Conservation (phyloP, 345 rosid genomes). For the Noccaea bulbosa region DNA sequence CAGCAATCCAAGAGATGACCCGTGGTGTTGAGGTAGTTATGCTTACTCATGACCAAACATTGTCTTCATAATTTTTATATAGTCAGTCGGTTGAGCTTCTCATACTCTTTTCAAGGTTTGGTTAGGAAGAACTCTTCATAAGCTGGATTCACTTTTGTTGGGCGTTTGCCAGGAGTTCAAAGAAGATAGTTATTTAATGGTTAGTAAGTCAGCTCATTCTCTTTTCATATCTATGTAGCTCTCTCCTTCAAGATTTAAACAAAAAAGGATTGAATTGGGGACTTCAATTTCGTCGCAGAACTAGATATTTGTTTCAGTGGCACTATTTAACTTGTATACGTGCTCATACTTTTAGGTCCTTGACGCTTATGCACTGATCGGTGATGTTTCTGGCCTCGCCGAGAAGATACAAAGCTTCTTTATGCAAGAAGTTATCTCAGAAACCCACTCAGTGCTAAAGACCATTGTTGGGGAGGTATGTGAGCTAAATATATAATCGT, state of each 20-base stretch:
- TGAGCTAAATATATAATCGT: conserved; percentile 23
- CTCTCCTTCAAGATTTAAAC: conserved; percentile 19
- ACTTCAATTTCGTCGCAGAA: conserved; percentile 8
- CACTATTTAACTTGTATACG: conserved; percentile 27
- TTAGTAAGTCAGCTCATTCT: conserved; percentile 50
- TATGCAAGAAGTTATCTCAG: conserved; percentile 97
- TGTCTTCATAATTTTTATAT: conserved; percentile 12
- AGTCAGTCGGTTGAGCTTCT: conserved; percentile 27
- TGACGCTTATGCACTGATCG: conserved; percentile 98
- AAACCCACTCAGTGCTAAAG: conserved; percentile 82
- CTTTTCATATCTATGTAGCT: conserved; percentile 25
- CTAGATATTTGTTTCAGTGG: conserved; percentile 12
- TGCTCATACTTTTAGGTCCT: conserved; percentile 65
- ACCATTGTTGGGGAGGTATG: conserved; percentile 78
- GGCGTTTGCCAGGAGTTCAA: conserved; percentile 96
- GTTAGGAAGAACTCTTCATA: conserved; percentile 96
- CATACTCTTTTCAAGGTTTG: conserved; percentile 68
- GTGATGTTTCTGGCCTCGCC: conserved; percentile 95
- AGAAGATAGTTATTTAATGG: conserved; percentile 84
- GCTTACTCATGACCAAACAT: conserved; percentile 14
- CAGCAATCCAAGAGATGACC: conserved; percentile 93
- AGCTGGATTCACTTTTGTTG: conserved; percentile 88
- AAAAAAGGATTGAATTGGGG: not conserved
- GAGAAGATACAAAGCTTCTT: conserved; percentile 98
- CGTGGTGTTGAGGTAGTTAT: conserved; percentile 89